A percentile compares a stretch with the other conserved stretches of the same genome.
These are phyloP conservation scores for Stephania yunnanensis DNA, from an alignment of 164 flowering plant genomes.

Conservation along the genomic window DNA sequence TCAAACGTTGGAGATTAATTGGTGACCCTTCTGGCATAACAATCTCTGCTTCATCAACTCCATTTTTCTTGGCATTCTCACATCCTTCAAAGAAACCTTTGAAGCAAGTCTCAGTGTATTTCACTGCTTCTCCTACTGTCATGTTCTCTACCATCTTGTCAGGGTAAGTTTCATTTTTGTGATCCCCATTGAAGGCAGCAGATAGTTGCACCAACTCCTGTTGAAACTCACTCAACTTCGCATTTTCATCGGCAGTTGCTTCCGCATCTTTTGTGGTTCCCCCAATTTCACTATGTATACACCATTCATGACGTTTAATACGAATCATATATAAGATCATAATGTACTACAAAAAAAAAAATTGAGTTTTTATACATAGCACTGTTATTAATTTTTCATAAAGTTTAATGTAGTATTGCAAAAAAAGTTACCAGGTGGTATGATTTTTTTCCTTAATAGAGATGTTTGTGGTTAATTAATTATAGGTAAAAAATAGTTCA, in stretches of 20 bases:
- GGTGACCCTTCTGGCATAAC: background rate
- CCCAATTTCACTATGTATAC: conserved; percentile 37
- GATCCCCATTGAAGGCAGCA: conserved; percentile 56
- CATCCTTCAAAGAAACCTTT: conserved; percentile 39
- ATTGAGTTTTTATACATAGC: background rate
- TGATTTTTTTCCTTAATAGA: background rate
- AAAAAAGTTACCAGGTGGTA: background rate
- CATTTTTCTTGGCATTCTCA: conserved; percentile 29
- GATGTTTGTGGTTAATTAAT: background rate
- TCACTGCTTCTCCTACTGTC: conserved; percentile 39
- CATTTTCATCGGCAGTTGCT: conserved; percentile 35
- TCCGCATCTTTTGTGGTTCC: conserved; percentile 43
- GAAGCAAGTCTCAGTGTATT: conserved; percentile 42
- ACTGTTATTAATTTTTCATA: too few species aligned
- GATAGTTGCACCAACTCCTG: conserved; percentile 60
- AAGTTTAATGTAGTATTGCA: background rate
- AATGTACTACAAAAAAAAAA: background rate
- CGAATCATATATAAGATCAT: too few species aligned
- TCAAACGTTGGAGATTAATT: background rate
- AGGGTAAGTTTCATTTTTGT: conserved; percentile 40
- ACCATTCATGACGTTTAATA: conserved; percentile 2
- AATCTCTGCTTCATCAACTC: conserved; percentile 31
- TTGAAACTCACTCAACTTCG: conserved; percentile 56
- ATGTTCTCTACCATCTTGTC: conserved; percentile 51
- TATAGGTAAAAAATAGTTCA: background rate